These are phyloP conservation scores for Laguncularia racemosa DNA, from an alignment of 345 rosid genomes.

Conservation along the genomic window DNA sequence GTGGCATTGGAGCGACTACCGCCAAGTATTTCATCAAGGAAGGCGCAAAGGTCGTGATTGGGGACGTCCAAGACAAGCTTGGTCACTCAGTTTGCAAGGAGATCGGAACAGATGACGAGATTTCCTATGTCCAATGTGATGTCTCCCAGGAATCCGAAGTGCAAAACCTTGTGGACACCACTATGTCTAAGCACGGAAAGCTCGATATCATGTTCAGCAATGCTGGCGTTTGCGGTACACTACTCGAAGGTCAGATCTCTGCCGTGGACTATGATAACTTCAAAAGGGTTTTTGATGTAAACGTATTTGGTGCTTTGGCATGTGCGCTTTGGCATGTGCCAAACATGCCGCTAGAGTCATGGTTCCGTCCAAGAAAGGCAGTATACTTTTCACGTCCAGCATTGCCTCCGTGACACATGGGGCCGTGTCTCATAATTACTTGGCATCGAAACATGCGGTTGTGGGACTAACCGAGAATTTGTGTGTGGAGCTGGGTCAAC, in stretches of 20 bases:
- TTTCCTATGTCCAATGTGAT: conserved; percentile 20
- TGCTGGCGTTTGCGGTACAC: conserved; percentile 10
- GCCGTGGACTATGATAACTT: neutral
- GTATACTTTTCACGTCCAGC: conserved; percentile 19
- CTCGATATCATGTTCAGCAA: conserved; percentile 28
- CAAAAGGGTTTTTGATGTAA: conserved; percentile 14
- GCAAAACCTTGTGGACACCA: conserved; percentile 15
- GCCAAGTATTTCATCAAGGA: conserved; percentile 14
- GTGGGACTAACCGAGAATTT: conserved; percentile 14
- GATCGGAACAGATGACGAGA: conserved; percentile 2
- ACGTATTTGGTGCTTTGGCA: conserved; percentile 12
- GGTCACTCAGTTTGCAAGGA: conserved; percentile 19
- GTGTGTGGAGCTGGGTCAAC: conserved; percentile 12
- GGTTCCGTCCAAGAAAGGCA: conserved; percentile 15
- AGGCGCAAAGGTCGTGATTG: conserved; percentile 26
- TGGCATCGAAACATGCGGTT: conserved; percentile 16
- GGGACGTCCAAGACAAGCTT: conserved; percentile 25
- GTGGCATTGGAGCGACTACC: conserved; percentile 19
- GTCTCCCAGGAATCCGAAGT: conserved; percentile 17
- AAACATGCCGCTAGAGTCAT: conserved; percentile 23
- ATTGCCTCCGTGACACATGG: neutral
- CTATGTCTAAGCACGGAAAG: conserved; percentile 17
- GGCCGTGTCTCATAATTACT: neutral
- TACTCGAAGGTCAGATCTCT: neutral
- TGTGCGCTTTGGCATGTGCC: conserved; percentile 14